phyloP scores from a whole-genome alignment of 2,329 filamentous ascomycete species.

The Ophiostoma pallidulum region DNA sequence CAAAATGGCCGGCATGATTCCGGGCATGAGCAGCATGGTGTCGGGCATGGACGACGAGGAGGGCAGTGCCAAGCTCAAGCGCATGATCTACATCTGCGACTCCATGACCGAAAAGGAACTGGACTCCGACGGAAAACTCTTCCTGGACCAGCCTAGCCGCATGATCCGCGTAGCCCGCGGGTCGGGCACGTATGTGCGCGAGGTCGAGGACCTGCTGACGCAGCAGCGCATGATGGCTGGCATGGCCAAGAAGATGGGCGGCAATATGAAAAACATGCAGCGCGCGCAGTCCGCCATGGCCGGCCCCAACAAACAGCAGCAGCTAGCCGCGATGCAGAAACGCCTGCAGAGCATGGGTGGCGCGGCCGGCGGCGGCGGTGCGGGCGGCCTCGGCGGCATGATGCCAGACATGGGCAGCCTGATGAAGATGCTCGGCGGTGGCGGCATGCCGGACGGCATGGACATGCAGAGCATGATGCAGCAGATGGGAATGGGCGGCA shows the following conservation, averaged over 20 bases:
- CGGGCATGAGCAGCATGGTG: conserved; percentile 88
- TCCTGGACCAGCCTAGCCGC: conserved; percentile 81
- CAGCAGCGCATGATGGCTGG: conserved; percentile 98
- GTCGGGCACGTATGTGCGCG: conserved; percentile 79
- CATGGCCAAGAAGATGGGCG: conserved; percentile 98
- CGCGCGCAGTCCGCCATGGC: conserved; percentile 84
- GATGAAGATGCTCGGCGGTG: conserved; percentile 84
- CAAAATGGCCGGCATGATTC: conserved; percentile 98
- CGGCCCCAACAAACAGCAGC: conserved; percentile 82
- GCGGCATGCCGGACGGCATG: conserved; percentile 61
- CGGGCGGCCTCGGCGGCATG: conserved; percentile 13
- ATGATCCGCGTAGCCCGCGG: conserved; percentile 89
- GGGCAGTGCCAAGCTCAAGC: conserved; percentile 82
- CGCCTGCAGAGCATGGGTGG: conserved; percentile 87
- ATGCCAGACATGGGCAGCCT: conserved; percentile 79
- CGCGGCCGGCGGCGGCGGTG: conserved; percentile 43
- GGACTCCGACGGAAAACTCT: conserved; percentile 88
- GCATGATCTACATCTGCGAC: conserved; percentile 99
- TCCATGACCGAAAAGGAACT: conserved; percentile 96
- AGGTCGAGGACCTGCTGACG: conserved; percentile 94
- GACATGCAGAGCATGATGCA: conserved; percentile 76
- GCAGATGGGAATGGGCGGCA: conserved; percentile 56
- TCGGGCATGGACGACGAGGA: conserved; percentile 96
- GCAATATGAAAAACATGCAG: conserved; percentile 97
- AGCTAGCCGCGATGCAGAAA: conserved; percentile 96